Evolutionary conservation across 1,139 yeast species (phyloP).

Genomic region (Scheffersomyces cryptocercus): DNA sequence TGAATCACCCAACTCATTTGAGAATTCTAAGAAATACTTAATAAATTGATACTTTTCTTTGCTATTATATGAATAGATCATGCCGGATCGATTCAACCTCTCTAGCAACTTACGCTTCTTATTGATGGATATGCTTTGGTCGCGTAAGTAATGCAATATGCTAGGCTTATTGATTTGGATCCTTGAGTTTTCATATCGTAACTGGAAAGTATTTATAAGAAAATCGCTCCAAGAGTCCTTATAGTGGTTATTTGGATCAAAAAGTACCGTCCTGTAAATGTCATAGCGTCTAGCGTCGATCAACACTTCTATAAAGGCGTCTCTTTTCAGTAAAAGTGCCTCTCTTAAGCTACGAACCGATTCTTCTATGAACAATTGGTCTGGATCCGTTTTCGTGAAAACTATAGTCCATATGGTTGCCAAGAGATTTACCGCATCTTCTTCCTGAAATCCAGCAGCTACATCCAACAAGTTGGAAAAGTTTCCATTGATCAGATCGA

Average conservation of each 20-base stretch:
- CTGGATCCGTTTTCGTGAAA: slow-evolving; percentile 6
- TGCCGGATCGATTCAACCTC: slow-evolving; percentile 20
- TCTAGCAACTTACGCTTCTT: slow-evolving; percentile 21
- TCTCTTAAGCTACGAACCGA: slow-evolving; percentile 13
- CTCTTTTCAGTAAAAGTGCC: slow-evolving; percentile 16
- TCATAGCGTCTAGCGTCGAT: slow-evolving; percentile 22
- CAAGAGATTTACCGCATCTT: slow-evolving; percentile 14
- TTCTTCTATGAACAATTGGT: not conserved
- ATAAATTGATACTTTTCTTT: slow-evolving; percentile 15
- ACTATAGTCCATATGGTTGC: slow-evolving; percentile 23
- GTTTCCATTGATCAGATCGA: slow-evolving; percentile 12
- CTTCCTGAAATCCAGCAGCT: slow-evolving; percentile 17
- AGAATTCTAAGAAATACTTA: slow-evolving; percentile 18
- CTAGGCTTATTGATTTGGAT: slow-evolving; percentile 12
- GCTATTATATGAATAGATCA: slow-evolving; percentile 12
- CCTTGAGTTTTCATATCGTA: slow-evolving; percentile 12
- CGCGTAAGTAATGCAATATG: slow-evolving; percentile 15
- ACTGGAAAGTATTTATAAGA: slow-evolving; percentile 21
- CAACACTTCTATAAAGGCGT: slow-evolving; percentile 20
- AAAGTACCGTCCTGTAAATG: slow-evolving; percentile 15
- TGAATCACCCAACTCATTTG: slow-evolving; percentile 18
- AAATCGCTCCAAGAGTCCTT: slow-evolving; percentile 24
- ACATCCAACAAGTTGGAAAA: slow-evolving; percentile 18
- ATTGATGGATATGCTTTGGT: slow-evolving; percentile 8
- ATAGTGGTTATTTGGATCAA: not conserved